Conservation (phyloP, 2,329 filamentous ascomycete genomes). For the Corynespora cassiicola region DNA sequence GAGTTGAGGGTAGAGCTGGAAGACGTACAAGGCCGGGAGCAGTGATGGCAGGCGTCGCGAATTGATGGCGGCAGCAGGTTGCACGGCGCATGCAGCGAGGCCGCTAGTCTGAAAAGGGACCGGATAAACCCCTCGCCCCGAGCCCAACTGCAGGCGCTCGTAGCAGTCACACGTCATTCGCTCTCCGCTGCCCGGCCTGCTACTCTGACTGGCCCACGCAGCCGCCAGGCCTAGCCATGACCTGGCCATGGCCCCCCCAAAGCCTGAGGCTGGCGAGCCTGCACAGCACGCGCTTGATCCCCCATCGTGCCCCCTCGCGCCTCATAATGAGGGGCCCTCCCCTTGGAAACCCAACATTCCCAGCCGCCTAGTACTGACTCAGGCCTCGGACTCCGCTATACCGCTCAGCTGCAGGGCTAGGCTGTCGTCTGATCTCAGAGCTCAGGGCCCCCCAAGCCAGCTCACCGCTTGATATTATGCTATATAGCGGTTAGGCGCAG, state of each 20-base stretch:
- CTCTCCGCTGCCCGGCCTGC: slow-evolving; percentile 7
- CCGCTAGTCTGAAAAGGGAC: too few species aligned
- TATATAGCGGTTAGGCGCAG: slow-evolving; percentile 7
- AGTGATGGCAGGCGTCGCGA: background rate
- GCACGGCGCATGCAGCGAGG: too few species aligned
- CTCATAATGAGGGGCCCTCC: slow-evolving; percentile 2
- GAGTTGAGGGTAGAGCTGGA: too few species aligned
- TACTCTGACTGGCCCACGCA: slow-evolving; percentile 20
- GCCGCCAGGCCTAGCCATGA: slow-evolving; percentile 16
- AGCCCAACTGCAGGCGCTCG: slow-evolving; percentile 2
- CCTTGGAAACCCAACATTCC: slow-evolving; percentile 1
- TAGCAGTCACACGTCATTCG: slow-evolving; percentile 19
- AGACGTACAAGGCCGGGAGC: too few species aligned
- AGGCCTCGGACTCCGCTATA: background rate
- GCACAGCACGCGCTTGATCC: background rate
- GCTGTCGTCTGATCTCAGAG: slow-evolving; percentile 9
- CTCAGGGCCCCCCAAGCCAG: slow-evolving; percentile 6
- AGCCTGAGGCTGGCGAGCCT: slow-evolving; percentile 3
- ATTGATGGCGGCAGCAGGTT: background rate
- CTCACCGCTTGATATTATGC: slow-evolving; percentile 8
- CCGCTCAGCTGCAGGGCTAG: slow-evolving; percentile 1
- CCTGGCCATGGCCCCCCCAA: background rate
- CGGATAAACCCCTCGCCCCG: slow-evolving; percentile 6
- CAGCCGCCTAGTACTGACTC: background rate
- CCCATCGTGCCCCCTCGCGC: slow-evolving; percentile 2